Base-by-base conservation (phyloP, 2,329 filamentous ascomycete genomes). In the Mariannaea sp. region DNA sequence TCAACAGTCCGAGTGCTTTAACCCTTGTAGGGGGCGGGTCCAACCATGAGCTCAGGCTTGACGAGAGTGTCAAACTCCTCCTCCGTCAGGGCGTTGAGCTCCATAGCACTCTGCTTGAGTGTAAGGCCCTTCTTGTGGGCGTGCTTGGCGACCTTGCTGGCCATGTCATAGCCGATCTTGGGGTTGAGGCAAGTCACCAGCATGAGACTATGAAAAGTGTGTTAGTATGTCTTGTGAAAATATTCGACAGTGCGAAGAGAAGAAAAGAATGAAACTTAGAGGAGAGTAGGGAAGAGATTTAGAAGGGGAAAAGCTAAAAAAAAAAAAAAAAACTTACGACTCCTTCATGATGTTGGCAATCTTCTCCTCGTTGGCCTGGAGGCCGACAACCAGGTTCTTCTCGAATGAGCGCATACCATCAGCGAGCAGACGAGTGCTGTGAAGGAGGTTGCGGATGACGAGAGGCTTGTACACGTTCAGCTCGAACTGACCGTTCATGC, bases 391-490 rank as follows among this genome's bases (percentile, higher is more conserved):
- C 26, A 97, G 81, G 78, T 97, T 93, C 80, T 90, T 89, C 79
- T 96, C 90, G 71, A 99, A 97, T 60, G 90, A 95, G 68, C 83
- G 84, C 92, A 97, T 97, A 67, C 89, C 90, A 70, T 99, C 94
- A 29, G 90, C 82, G 51, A 99, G 79, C 57, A 99, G 86, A 61
- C 93, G 86, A 52, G 88, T 81, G 78, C 91, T 96, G 83, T 97
- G 94, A 32, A 99, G 83, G 62, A 97, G 80, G 79, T 97, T 97
- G 75, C 89, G 84, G 76, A 97, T 97, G 72, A 99, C 83, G 54
- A 97, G 84, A 36, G 94, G 94, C 83, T 97, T 97, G 85, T 96
- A 99, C 50, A 97, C 94, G 76, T 97, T 99, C 65, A 99, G 84
- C 77, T 97, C 94, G 67, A 99, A 99, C 79, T 97, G 95, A 62